A percentile compares a stretch with the other conserved stretches of the same genome.
These are phyloP conservation scores for Zygoascus sp. DNA, from an alignment of 1,139 yeast species.

Conservation along the genomic window DNA sequence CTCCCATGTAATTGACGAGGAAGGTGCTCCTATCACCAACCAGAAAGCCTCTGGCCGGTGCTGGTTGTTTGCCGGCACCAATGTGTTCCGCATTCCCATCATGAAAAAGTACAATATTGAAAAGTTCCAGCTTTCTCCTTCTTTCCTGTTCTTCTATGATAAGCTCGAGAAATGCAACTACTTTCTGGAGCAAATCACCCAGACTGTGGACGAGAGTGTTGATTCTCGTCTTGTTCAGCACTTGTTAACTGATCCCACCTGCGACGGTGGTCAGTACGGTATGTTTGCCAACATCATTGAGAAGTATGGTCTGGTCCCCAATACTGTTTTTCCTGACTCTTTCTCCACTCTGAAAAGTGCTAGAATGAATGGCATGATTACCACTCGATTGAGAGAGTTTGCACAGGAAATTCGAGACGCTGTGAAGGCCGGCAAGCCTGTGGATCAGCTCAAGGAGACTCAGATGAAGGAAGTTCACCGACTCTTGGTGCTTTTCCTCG, in stretches of 20 bases:
- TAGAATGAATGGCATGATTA: conserved; percentile 55
- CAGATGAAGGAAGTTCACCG: conserved; percentile 62
- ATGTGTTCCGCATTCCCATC: conserved; percentile 59
- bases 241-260: conserved; percentile 57
- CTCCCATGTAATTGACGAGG: conserved; percentile 54
- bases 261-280: conserved; percentile 85
- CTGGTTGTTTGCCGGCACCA: conserved; percentile 83
- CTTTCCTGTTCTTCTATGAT: conserved; percentile 57
- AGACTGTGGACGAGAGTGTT: conserved; percentile 56
- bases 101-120: conserved; percentile 56
- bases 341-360: conserved; percentile 58
- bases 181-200: conserved; percentile 69
- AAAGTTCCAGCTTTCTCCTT: conserved; percentile 56
- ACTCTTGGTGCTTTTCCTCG: conserved; percentile 61
- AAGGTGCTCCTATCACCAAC: conserved; percentile 68
- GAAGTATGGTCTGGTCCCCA: conserved; percentile 77
- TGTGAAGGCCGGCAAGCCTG: conserved; percentile 31
- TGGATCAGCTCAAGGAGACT: conserved; percentile 40
- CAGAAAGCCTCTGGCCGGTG: conserved; percentile 77
- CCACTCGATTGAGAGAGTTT: conserved; percentile 67
- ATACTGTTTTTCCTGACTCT: conserved; percentile 65
- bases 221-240: conserved; percentile 66
- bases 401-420: conserved; percentile 61
- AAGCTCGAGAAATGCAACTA: conserved; percentile 70
- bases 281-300: conserved; percentile 70